Evolutionary conservation across 2,329 filamentous ascomycete genomes (phyloP), one percentile per base, ranked within the genome.

Genomic region (Penicillium oxalicum): DNA sequence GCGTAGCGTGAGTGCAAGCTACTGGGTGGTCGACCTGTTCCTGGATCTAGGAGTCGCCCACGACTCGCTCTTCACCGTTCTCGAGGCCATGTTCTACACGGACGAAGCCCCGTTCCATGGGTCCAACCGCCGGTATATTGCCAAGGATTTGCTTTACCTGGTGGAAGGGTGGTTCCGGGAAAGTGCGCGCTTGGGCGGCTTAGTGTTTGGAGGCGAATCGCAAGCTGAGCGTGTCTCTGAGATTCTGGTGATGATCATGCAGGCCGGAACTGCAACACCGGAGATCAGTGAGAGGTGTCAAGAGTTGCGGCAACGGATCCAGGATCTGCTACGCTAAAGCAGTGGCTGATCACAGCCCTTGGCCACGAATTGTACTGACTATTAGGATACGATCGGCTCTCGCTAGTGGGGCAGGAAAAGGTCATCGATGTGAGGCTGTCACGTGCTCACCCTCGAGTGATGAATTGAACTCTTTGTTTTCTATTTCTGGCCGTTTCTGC

Each of bases 21-120:
- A 72, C 32, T 85, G 82, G 82, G 78, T 83, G 2, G 72, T 84
- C 13, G 82, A 87, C 60, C 72, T 85, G 2, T 82, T 88, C 62
- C 67, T 87, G 27, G 77, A 80, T 45, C 74, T 87, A 1, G 76
- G 79, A 2, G 78, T 86, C 13, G 72, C 81, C 0, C 77, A 78
- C 51, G 84, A 87, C 59, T 72, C 74, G 6, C 67, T 87, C 8
- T 76, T 86, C 57, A 72, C 77, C 1, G 77, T 82, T 2, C 70
- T 88, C 8, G 84, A 87, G 62, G 70, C 73, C 27, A 79, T 87
- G 67, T 87, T 82, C 70, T 86, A 85, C 66, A 78, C 78, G 34
- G 81, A 84, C 54, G 80, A 85, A 58, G 72, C 77, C 5, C 84
- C 84, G 0, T 88, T 87, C 65, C 70, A 76, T 33, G 81, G 80